Conservation (phyloP, 2,329 filamentous ascomycete genomes). For the Penicillium vulpinum region DNA sequence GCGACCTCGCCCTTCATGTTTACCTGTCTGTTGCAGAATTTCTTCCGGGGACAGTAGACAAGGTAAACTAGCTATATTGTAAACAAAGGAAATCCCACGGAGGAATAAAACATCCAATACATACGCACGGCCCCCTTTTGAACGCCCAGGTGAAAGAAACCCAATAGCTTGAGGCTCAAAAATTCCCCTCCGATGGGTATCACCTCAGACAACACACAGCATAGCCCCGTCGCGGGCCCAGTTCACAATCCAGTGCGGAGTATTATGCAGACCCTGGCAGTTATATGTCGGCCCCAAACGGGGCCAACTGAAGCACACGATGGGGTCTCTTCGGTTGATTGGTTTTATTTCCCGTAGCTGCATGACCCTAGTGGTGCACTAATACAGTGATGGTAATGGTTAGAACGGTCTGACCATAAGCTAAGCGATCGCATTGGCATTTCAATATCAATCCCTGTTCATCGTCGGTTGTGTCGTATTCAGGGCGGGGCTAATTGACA, state of each 20-base stretch:
- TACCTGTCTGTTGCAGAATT: not conserved
- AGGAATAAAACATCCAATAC: not conserved
- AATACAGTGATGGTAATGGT: not conserved
- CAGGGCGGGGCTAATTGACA: not conserved
- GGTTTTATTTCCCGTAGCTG: not conserved
- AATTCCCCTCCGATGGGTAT: not conserved
- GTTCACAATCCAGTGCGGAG: not conserved
- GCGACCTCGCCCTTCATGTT: slow-evolving; percentile 11
- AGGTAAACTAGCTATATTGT: not conserved
- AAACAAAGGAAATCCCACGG: not conserved
- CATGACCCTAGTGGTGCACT: not conserved
- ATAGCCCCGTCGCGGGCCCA: not conserved
- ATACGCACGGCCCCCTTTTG: not conserved
- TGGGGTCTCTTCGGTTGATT: slow-evolving; percentile 4
- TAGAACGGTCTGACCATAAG: not conserved
- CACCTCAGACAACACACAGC: not conserved
- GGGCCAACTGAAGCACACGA: slow-evolving; percentile 8
- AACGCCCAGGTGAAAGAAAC: not conserved
- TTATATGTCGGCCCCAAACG: not conserved
- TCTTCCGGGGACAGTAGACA: not conserved
- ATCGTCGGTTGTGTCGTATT: not conserved
- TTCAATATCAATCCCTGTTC: not conserved
- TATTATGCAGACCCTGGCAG: rapidly evolving
- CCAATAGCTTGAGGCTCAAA: not conserved
- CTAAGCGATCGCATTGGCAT: not conserved